phyloP scores from a whole-genome alignment of 2,329 filamentous ascomycete genomes.

The Arachnomyces sp. region DNA sequence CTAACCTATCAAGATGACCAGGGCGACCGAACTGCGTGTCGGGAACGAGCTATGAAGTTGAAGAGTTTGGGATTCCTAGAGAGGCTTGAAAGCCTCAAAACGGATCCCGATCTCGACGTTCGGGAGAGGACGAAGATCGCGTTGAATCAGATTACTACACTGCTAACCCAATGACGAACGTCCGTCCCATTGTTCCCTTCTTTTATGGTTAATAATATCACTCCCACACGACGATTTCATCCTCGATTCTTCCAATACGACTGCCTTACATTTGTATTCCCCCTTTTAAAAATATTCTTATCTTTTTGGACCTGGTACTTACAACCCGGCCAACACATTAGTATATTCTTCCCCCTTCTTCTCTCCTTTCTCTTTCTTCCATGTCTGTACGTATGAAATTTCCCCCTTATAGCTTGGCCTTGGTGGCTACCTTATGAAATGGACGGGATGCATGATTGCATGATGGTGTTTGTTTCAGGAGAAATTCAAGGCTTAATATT shows the following conservation, averaged over 20 bases:
- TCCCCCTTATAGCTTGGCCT: no score
- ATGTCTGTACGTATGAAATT: no score
- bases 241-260: background rate
- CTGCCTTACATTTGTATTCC: background rate
- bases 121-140: slow-evolving; percentile 76
- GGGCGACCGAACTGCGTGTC: slow-evolving; percentile 56
- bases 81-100: slow-evolving; percentile 51
- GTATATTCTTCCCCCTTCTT: no score
- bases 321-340: no score
- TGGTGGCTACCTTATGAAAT: no score
- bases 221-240: slow-evolving; percentile 10
- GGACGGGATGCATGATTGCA: no score
- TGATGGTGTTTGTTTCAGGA: no score
- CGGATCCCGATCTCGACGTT: slow-evolving; percentile 72
- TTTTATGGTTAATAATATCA: slow-evolving; percentile 3
- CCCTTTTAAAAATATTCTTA: no score
- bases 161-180: slow-evolving; percentile 6
- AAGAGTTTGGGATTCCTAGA: slow-evolving; percentile 62
- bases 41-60: slow-evolving; percentile 60
- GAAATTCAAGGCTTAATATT: no score
- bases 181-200: slow-evolving; percentile 1
- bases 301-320: no score
- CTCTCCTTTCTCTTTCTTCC: no score
- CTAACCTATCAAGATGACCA: slow-evolving; percentile 74
- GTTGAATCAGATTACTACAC: slow-evolving; percentile 55